These are phyloP conservation scores for Parachlorella kessleri DNA, from an alignment of 139 green algal species.

Conservation along the genomic window DNA sequence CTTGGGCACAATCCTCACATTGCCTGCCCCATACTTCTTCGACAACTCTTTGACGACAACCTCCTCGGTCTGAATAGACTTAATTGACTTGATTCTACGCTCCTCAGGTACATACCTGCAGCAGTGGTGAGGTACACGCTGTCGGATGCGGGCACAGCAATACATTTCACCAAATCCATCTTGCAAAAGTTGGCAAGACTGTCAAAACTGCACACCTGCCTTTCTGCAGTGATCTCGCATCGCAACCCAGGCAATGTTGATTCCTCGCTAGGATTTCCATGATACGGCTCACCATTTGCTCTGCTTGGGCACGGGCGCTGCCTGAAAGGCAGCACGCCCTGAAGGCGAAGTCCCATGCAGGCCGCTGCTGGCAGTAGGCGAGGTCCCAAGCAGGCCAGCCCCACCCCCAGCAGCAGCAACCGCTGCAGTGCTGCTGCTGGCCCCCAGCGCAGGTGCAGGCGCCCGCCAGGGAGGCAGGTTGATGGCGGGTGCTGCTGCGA, in stretches of 20 bases:
- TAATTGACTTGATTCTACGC: constrained; percentile 18
- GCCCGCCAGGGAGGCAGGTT: constrained; percentile 19
- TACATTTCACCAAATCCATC: background rate
- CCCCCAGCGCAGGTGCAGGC: background rate
- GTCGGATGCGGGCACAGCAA: background rate
- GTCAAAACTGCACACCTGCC: too few species aligned
- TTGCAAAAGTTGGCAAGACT: too few species aligned
- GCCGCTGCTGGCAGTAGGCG: constrained; percentile 12
- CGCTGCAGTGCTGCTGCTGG: background rate
- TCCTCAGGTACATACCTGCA: constrained; percentile 45
- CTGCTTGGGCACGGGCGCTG: constrained; percentile 14
- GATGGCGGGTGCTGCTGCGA: too few species aligned
- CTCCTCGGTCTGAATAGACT: constrained; percentile 47
- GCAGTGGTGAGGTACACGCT: background rate
- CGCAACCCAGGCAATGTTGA: too few species aligned
- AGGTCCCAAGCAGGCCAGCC: constrained; percentile 12
- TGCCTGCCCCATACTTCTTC: background rate
- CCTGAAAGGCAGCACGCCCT: constrained; percentile 11
- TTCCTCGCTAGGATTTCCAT: too few species aligned
- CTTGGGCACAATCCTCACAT: background rate
- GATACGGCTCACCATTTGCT: constrained; percentile 37
- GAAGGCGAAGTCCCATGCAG: constrained; percentile 34
- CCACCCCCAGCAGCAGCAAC: background rate
- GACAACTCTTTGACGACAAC: constrained; percentile 27
- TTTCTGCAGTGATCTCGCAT: too few species aligned